These are phyloP conservation scores for Favolaschia claudopus DNA, from an alignment of 768 basidiomycete species.

Conservation along the genomic window DNA sequence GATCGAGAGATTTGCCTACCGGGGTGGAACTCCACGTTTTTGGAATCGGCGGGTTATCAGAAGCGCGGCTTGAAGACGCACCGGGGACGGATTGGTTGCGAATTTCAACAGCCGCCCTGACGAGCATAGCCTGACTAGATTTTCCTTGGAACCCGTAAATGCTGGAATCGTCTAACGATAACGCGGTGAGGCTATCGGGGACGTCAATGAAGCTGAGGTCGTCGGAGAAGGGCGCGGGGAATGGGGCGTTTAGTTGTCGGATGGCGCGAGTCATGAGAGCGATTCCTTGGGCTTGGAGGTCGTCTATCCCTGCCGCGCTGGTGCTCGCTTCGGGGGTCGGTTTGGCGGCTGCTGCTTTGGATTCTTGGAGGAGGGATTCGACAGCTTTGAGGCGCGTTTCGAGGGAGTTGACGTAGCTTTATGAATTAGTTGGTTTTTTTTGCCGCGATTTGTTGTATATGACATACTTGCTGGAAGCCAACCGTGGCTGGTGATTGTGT, in stretches of 20 bases:
- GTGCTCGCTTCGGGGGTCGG: background rate
- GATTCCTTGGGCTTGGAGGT: background rate
- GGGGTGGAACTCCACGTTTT: slow-evolving; percentile 4
- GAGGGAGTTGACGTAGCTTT: slow-evolving; percentile 8
- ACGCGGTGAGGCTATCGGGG: slow-evolving; percentile 1
- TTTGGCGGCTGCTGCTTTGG: background rate
- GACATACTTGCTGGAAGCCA: background rate
- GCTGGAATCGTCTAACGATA: slow-evolving; percentile 16
- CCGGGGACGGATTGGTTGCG: slow-evolving; percentile 45
- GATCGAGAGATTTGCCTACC: no score
- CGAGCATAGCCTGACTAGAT: slow-evolving; percentile 38
- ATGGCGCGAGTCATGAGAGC: slow-evolving; percentile 2
- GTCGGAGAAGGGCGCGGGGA: slow-evolving; percentile 7
- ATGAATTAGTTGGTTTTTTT: background rate
- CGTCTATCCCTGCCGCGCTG: background rate
- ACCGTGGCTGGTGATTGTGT: background rate
- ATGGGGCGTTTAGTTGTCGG: background rate
- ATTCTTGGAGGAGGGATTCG: slow-evolving; percentile 3
- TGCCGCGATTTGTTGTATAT: background rate
- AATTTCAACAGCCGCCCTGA: slow-evolving; percentile 45
- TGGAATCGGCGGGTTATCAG: background rate
- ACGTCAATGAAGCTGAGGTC: slow-evolving; percentile 13
- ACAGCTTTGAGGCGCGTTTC: slow-evolving; percentile 17
- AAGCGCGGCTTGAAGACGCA: slow-evolving; percentile 22
- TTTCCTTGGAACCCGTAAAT: slow-evolving; percentile 37